These are phyloP conservation scores for Lachancea nothofagi DNA, from an alignment of 805 yeast species.

Conservation along the genomic window DNA sequence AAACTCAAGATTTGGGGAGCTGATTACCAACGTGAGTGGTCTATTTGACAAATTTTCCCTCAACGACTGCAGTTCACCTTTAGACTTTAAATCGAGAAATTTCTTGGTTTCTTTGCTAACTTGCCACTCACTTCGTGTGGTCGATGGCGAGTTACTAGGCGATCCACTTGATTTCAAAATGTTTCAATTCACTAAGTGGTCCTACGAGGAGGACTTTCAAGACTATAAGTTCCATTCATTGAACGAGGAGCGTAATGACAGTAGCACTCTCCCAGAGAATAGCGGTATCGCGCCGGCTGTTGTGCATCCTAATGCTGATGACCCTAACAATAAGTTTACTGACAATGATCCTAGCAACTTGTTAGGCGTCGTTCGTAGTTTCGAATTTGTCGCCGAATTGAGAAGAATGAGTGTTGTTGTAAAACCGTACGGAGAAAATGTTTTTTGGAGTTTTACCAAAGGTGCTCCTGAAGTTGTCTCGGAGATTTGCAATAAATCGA, in stretches of 20 bases:
- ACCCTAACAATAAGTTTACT: constrained; percentile 32
- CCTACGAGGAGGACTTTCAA: constrained; percentile 59
- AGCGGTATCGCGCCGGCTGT: constrained; percentile 44
- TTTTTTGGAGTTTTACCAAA: constrained; percentile 60
- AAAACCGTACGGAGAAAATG: constrained; percentile 38
- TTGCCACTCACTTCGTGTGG: constrained; percentile 80
- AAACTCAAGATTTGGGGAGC: constrained; percentile 24
- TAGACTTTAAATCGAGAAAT: constrained; percentile 26
- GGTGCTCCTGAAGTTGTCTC: constrained; percentile 97
- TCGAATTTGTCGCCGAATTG: constrained; percentile 78
- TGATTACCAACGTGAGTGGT: constrained; percentile 21
- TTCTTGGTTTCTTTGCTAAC: constrained; percentile 42
- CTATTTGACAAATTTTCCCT: constrained; percentile 27
- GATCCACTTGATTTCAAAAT: constrained; percentile 92
- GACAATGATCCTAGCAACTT: constrained; percentile 34
- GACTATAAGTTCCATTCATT: constrained; percentile 34
- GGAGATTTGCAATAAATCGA: constrained; percentile 63
- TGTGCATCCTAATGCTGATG: constrained; percentile 38
- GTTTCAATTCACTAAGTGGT: constrained; percentile 86
- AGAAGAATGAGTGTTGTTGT: constrained; percentile 88
- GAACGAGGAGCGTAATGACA: constrained; percentile 37
- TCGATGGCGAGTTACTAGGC: constrained; percentile 79
- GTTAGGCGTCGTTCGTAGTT: constrained; percentile 48
- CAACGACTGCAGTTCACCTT: constrained; percentile 28
- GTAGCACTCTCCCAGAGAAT: constrained; percentile 38